Conservation (phyloP, 208 protist genomes). For the Plasmodiophora brassicae region DNA sequence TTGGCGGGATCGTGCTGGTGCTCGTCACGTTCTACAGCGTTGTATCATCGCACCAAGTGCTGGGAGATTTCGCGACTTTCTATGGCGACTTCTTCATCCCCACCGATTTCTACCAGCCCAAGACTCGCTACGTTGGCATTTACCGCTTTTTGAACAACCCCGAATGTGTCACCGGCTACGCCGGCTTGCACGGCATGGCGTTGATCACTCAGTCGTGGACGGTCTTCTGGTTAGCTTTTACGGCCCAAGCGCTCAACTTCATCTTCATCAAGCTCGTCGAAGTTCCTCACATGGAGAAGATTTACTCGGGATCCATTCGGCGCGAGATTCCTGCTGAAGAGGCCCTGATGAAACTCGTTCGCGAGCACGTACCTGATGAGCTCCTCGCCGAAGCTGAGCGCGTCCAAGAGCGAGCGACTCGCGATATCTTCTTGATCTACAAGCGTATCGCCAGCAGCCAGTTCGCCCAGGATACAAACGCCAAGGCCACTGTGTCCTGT, state of each 20-base stretch:
- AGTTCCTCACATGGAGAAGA: constrained; percentile 29
- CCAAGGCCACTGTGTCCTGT: neutral
- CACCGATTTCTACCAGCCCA: constrained; percentile 59
- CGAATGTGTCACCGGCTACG: constrained; percentile 75
- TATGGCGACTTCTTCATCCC: constrained; percentile 70
- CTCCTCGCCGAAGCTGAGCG: neutral
- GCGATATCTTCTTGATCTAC: constrained; percentile 16
- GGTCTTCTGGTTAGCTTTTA: constrained; percentile 69
- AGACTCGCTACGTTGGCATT: constrained; percentile 79
- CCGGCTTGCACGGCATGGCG: constrained; percentile 76
- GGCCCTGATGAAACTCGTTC: neutral
- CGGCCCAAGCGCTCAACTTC: constrained; percentile 69
- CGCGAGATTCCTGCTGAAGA: neutral
- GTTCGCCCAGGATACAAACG: neutral
- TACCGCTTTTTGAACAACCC: constrained; percentile 90
- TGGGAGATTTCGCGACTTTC: constrained; percentile 83
- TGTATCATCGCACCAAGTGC: constrained; percentile 68
- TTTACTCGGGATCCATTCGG: neutral
- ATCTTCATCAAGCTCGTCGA: constrained; percentile 75
- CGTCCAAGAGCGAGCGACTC: constrained; percentile 5
- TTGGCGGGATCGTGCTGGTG: neutral
- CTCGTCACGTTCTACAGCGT: neutral
- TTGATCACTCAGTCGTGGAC: constrained; percentile 71
- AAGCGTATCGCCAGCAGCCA: constrained; percentile 4
- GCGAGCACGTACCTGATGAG: neutral